These are phyloP conservation scores for Rhodosorus marinus DNA, from an alignment of 23 red algal genomes.

Conservation along the genomic window DNA sequence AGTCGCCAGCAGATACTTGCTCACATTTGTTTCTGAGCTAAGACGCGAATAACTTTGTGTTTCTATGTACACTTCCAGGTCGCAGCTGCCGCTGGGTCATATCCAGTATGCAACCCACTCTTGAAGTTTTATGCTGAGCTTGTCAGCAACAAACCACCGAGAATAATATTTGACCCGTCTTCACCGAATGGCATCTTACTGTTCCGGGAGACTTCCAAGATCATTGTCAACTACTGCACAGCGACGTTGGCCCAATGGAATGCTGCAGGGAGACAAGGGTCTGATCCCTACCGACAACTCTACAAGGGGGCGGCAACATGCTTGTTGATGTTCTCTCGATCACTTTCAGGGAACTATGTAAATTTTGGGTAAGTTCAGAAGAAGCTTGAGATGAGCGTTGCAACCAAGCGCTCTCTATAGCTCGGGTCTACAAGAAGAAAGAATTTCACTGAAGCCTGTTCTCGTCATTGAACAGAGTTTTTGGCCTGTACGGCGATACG, in stretches of 20 bases:
- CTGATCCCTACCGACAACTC: conserved; percentile 33
- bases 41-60: too few species aligned
- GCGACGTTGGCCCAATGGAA: conserved; percentile 11
- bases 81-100: conserved; percentile 45
- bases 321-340: conserved; percentile 37
- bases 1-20: too few species aligned
- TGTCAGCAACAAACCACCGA: conserved; percentile 40
- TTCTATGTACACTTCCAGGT: too few species aligned
- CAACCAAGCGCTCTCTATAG: too few species aligned
- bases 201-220: conserved; percentile 59
- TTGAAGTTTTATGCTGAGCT: conserved; percentile 61
- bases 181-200: conserved; percentile 58
- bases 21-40: too few species aligned
- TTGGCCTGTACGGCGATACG: conserved; percentile 49
- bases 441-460: too few species aligned
- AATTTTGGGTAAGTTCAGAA: too few species aligned
- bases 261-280: conserved; percentile 1
- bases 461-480: too few species aligned
- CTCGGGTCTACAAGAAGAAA: too few species aligned
- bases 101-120: conserved; percentile 15
- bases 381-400: too few species aligned
- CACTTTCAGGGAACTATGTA: conserved; percentile 45
- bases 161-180: conserved; percentile 60
- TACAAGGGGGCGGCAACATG: conserved; percentile 55
- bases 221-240: conserved; percentile 43